Percentiles rank a stretch among this genome's conserved stretches.
phyloP scores from a whole-genome alignment of 306 rosid species.

The Rosa chinensis region DNA sequence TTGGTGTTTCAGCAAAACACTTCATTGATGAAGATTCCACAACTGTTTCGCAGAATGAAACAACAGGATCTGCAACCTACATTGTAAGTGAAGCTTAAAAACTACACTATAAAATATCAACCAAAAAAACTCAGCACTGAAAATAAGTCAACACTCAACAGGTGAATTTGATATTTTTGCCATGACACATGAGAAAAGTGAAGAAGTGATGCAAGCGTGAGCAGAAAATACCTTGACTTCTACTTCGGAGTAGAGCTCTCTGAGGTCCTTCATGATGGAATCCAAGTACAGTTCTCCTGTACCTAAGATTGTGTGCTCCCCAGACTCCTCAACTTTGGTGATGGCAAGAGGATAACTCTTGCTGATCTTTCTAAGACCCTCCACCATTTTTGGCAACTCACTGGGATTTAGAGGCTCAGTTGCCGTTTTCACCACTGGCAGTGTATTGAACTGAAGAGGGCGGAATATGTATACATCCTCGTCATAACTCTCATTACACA shows the following conservation, averaged over 20 bases:
- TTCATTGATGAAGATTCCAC: slow-evolving; percentile 99
- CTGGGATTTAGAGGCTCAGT: slow-evolving; percentile 97
- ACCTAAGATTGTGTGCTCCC: slow-evolving; percentile 95
- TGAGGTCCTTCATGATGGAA: slow-evolving; percentile 97
- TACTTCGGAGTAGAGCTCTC: slow-evolving; percentile 97
- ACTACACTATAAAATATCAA: slow-evolving; percentile 24
- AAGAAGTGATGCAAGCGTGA: neutral
- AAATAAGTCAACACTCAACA: neutral
- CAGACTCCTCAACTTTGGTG: slow-evolving; percentile 98
- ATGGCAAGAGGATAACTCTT: slow-evolving; percentile 98
- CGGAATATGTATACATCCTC: slow-evolving; percentile 94
- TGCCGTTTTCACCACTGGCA: slow-evolving; percentile 96
- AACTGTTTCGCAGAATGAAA: slow-evolving; percentile 96
- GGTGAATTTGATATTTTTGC: neutral
- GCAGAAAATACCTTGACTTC: slow-evolving; percentile 77
- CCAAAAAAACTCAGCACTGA: slow-evolving; percentile 9
- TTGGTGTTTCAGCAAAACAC: slow-evolving; percentile 97
- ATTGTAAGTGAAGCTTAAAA: slow-evolving; percentile 25
- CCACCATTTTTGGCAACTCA: slow-evolving; percentile 98
- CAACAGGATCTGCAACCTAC: slow-evolving; percentile 98
- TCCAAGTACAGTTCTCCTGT: slow-evolving; percentile 98
- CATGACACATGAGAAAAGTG: slow-evolving; percentile 1
- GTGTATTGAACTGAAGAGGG: slow-evolving; percentile 93
- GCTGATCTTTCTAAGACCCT: slow-evolving; percentile 98
- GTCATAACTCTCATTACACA: slow-evolving; percentile 70